phyloP scores from a whole-genome alignment of 2,329 filamentous ascomycete species.

The Tothia fuscella region DNA sequence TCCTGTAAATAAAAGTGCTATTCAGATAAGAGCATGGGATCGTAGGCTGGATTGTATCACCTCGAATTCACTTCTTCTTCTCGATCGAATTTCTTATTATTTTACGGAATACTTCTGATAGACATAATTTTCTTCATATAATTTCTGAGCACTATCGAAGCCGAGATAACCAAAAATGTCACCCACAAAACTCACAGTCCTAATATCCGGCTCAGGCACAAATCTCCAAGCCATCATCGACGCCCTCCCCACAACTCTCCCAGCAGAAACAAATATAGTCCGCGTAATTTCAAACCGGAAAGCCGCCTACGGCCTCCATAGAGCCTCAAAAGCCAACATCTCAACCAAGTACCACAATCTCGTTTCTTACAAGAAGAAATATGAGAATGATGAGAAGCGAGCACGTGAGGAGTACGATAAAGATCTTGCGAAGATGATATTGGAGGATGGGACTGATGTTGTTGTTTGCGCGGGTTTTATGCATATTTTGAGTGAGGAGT shows the following conservation, averaged over 20 bases:
- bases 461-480: conserved; percentile 81
- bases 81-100: no score
- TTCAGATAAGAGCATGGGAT: no score
- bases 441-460: conserved; percentile 55
- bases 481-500: conserved; percentile 62
- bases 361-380: conserved; percentile 59
- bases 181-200: conserved; percentile 6
- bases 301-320: conserved; percentile 50
- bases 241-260: conserved; percentile 34
- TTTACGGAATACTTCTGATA: no score
- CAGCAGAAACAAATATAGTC: conserved; percentile 42
- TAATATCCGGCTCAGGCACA: conserved; percentile 46
- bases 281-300: conserved; percentile 56
- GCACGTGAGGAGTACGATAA: conserved; percentile 62
- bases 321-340: conserved; percentile 49
- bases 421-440: conserved; percentile 56
- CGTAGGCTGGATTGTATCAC: no score
- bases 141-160: no score
- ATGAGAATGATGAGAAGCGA: conserved; percentile 38
- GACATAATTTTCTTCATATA: no score
- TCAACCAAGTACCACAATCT: conserved; percentile 74
- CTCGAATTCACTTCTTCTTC: no score
- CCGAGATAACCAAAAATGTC: not conserved
- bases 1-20: no score
- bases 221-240: conserved; percentile 71